Base-by-base conservation (phyloP, 257 asterid species). In the Jacaranda mimosifolia region DNA sequence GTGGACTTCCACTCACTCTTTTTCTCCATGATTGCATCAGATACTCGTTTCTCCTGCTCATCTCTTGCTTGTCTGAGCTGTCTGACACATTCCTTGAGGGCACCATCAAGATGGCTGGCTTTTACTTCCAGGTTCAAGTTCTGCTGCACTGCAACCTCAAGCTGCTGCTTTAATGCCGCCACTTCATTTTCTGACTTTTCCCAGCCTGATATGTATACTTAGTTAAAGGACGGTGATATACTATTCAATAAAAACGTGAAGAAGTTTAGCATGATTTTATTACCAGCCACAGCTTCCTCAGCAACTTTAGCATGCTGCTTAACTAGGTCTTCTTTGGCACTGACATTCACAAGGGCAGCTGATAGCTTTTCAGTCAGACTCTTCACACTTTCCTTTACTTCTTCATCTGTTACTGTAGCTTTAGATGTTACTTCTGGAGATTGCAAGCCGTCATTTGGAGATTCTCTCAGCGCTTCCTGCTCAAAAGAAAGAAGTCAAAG, bases 251-350 rank as follows among this genome's bases (percentile, higher is more conserved):
- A 26, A 26, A 2, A 26, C 32, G 2, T 26, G 32, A 26, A 26
- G 32, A 26, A 26, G 32, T 26, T 26, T 26, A 42, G 9, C 46
- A 0, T 4, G 19, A 69, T 70, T 26, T 26, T 26, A 26, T 26
- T 87, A 92, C 97, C 96, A 78, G 91, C 96, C 9, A 92, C 94
- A 83, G 97, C 97, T 87, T 92, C 97, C 87, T 90, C 96, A 21
- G 96, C 96, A 51, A 92, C 96, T 83, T 89, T 92, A 9, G 91
- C 88, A 70, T 92, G 97, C 85, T 92, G 97, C 84, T 92, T 92
- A 73, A 90, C 97, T 17, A 92, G 79, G 48, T 92, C 96, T 76
- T 92, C 96, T 81, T 90, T 92, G 40, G 94, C 91, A 32, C 94
- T 83, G 19, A 90, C 88, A 82, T 92, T 92, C 35, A 89, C 89